Evolutionary conservation across 108 stramenopile species (phyloP).

Genomic region (Stephanodiscus minutulus): DNA sequence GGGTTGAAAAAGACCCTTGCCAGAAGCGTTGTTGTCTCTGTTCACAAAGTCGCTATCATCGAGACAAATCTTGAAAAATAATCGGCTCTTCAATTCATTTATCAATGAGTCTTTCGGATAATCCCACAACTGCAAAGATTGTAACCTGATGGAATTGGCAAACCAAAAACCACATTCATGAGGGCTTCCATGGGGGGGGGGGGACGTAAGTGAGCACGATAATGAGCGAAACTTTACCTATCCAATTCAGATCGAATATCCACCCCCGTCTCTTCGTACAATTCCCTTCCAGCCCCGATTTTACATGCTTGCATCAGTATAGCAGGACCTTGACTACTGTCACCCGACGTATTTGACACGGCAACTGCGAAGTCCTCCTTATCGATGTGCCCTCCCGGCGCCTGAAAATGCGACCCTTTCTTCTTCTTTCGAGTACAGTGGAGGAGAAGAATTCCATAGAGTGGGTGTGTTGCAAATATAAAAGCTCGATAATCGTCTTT

Average conservation of each 20-base stretch:
- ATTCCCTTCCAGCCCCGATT: constrained; percentile 72
- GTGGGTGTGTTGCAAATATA: constrained; percentile 60
- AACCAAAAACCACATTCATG: background rate
- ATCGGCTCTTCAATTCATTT: constrained; percentile 56
- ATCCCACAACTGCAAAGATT: background rate
- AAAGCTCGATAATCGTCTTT: constrained; percentile 72
- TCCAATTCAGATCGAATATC: constrained; percentile 61
- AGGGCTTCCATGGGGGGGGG: background rate
- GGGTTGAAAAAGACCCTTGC: constrained; percentile 11
- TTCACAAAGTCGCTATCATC: constrained; percentile 61
- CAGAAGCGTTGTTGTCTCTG: constrained; percentile 8
- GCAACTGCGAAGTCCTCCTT: constrained; percentile 63
- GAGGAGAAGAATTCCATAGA: constrained; percentile 67
- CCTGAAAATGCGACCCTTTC: constrained; percentile 76
- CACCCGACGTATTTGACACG: constrained; percentile 4
- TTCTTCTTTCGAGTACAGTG: constrained; percentile 80
- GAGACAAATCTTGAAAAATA: constrained; percentile 63
- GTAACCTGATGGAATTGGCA: background rate
- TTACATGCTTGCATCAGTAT: constrained; percentile 60
- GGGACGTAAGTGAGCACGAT: background rate
- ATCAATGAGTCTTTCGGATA: background rate
- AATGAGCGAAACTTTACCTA: constrained; percentile 26
- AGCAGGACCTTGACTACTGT: constrained; percentile 8
- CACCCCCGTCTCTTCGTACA: constrained; percentile 84
- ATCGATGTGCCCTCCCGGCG: constrained; percentile 85